Percentiles rank a stretch among this genome's conserved stretches.
These are phyloP conservation scores for Penicillium sp. DNA, from an alignment of 2,329 filamentous ascomycete genomes.

Conservation along the genomic window DNA sequence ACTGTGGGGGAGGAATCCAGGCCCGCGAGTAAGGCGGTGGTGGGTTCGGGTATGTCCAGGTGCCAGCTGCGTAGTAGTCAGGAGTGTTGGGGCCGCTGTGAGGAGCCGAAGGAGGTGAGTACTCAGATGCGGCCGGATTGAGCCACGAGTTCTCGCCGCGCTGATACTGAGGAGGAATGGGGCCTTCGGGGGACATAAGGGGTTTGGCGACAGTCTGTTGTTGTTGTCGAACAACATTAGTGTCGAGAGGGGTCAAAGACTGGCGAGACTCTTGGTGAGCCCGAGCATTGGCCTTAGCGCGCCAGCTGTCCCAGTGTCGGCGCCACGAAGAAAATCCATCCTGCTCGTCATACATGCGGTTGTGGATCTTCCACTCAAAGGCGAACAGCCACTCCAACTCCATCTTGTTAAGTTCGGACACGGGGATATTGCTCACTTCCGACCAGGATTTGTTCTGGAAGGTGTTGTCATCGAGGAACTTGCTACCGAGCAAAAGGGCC, in stretches of 20 bases:
- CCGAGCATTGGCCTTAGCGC: conserved; percentile 50
- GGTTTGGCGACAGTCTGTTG: conserved; percentile 49
- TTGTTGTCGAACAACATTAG: conserved; percentile 56
- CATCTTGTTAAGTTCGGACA: conserved; percentile 77
- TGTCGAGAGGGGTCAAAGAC: conserved; percentile 64
- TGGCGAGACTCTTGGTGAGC: conserved; percentile 44
- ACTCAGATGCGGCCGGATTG: conserved; percentile 50
- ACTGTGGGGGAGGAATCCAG: conserved; percentile 40
- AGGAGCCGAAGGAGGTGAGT: conserved; percentile 51
- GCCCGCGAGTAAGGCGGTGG: conserved; percentile 43
- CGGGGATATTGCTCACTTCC: conserved; percentile 86
- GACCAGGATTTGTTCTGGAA: conserved; percentile 98
- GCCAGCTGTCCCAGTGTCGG: conserved; percentile 65
- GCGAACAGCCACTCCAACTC: conserved; percentile 85
- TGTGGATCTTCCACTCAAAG: conserved; percentile 82
- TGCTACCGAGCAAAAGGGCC: conserved; percentile 82
- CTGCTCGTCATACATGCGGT: conserved; percentile 75
- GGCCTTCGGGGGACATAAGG: conserved; percentile 48
- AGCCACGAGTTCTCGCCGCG: conserved; percentile 54
- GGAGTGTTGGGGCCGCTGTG: conserved; percentile 50
- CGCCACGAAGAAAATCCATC: conserved; percentile 66
- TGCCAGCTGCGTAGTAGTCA: conserved; percentile 46
- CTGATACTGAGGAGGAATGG: conserved; percentile 53
- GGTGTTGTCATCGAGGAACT: conserved; percentile 95
- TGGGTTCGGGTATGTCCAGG: conserved; percentile 45